Evolutionary conservation across 495 filamentous ascomycete genomes (phyloP).

Genomic region (Aspergillus panamensis): DNA sequence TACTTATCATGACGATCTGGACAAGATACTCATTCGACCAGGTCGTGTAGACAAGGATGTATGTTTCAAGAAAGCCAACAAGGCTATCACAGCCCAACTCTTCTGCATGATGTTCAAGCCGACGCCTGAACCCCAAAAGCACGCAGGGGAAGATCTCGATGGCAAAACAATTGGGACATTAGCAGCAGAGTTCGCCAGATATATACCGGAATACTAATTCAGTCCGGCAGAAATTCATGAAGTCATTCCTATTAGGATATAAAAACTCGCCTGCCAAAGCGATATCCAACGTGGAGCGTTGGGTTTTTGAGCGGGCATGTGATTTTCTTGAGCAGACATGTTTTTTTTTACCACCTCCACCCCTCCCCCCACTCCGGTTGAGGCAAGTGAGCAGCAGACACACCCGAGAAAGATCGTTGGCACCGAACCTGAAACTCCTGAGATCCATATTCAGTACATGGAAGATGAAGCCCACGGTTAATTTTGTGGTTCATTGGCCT

Average conservation of each 20-base stretch:
- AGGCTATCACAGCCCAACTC: not conserved
- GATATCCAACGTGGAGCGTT: constrained; percentile 50
- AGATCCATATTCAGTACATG: too few relatives aligned
- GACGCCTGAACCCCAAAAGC: not conserved
- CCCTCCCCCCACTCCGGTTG: too few relatives aligned
- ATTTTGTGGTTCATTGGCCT: too few relatives aligned
- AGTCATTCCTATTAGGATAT: constrained; percentile 57
- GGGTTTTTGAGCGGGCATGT: constrained; percentile 37
- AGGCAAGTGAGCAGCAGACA: too few relatives aligned
- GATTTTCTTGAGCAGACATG: too few relatives aligned
- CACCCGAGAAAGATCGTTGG: too few relatives aligned
- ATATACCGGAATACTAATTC: constrained; percentile 49
- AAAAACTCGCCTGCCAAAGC: constrained; percentile 55
- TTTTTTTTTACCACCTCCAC: too few relatives aligned
- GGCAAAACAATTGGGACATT: constrained; percentile 27
- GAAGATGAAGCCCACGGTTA: too few relatives aligned
- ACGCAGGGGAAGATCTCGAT: not conserved
- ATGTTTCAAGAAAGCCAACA: not conserved
- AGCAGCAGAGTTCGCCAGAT: constrained; percentile 47
- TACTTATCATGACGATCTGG: constrained; percentile 82
- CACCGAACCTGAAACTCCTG: too few relatives aligned
- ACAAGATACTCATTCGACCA: constrained; percentile 70
- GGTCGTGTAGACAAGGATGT: constrained; percentile 75
- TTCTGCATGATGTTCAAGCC: not conserved
- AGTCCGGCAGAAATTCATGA: constrained; percentile 68